Evolutionary conservation across 2,329 filamentous ascomycete genomes (phyloP), one percentile per base, ranked within the genome.

Genomic region (Pezicula radicicola): DNA sequence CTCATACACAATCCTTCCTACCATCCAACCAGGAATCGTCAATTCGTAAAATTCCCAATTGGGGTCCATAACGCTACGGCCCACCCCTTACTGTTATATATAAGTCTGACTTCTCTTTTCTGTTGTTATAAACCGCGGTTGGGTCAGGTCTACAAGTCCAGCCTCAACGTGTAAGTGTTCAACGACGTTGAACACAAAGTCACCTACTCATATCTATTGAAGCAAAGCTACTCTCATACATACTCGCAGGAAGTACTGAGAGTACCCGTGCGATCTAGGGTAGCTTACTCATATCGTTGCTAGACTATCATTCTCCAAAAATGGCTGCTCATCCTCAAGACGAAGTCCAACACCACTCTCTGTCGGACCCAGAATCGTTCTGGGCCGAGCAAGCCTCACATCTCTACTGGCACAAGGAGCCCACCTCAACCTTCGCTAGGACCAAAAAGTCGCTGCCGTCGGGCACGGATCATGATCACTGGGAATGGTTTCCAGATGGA

Each of bases 401-500:
- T 19, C 75, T 97, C 3, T 73, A 87, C 68, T 97, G 92, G 92
- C 87, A 95, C 70, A 87, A 83, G 64, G 78, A 81, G 50, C 92
- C 92, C 7, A 79, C 79, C 12, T 74, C 77, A 1, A 80, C 82
- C 0, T 77, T 95, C 19, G 72, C 73, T 3, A 75, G 72, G 37
- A 79, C 76, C 18, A 82, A 77, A 45, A 92, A 89, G 70, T 81
- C 75, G 7, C 74, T 94, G 4, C 70, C 75, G 49, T 80, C 72
- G 57, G 85, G 84, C 51, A 71, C 76, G n/a, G 74, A 75, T 15
- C 85, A 96, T 66, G 78, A 83, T 40, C 84, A 88, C 65, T 97
- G 92, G 91, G 81, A 84, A 56, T 97, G 93, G 93, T 97, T 96
- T 61, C 83, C 89, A 0, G 89, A 84, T 56, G 93, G 92, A 56